These are phyloP conservation scores for Magnusiomyces suaveolens DNA, from an alignment of 1,139 yeast genomes.

Conservation along the genomic window DNA sequence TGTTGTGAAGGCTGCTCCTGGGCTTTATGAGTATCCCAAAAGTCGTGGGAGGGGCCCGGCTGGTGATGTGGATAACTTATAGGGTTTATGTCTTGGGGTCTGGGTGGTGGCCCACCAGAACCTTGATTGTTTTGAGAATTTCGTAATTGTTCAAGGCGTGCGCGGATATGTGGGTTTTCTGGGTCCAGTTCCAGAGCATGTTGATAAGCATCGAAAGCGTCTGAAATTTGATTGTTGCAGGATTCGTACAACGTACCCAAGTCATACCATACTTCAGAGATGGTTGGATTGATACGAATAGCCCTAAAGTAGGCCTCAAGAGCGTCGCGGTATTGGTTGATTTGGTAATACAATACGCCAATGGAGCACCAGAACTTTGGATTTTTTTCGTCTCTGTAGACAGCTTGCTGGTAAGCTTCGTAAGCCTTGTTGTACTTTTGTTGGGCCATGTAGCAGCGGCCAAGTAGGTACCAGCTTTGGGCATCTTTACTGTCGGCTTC, in stretches of 20 bases:
- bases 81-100: constrained; percentile 37
- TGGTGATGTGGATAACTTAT: constrained; percentile 32
- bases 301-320: constrained; percentile 96
- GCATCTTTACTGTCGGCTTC: constrained; percentile 89
- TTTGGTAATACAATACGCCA: constrained; percentile 92
- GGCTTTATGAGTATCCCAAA: constrained; percentile 19
- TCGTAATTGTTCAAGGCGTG: constrained; percentile 74
- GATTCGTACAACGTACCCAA: constrained; percentile 94
- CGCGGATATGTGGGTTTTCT: constrained; percentile 85
- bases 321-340: constrained; percentile 92
- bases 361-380: constrained; percentile 99
- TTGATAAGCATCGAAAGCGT: constrained; percentile 92
- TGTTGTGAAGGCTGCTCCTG: constrained; percentile 12
- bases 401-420: constrained; percentile 98
- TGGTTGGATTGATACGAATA: constrained; percentile 86
- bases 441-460: constrained; percentile 93
- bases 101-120: constrained; percentile 46
- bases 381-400: constrained; percentile 87
- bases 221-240: constrained; percentile 88
- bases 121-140: constrained; percentile 43
- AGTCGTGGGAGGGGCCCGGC: constrained; percentile 27
- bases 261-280: constrained; percentile 97
- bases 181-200: constrained; percentile 96
- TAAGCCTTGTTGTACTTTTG: constrained; percentile 93
- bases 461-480: constrained; percentile 92